A percentile compares a stretch with the other conserved stretches of the same genome.
phyloP scores from a whole-genome alignment of 2,329 filamentous ascomycete species.

The Hirsutella minnesotensis region DNA sequence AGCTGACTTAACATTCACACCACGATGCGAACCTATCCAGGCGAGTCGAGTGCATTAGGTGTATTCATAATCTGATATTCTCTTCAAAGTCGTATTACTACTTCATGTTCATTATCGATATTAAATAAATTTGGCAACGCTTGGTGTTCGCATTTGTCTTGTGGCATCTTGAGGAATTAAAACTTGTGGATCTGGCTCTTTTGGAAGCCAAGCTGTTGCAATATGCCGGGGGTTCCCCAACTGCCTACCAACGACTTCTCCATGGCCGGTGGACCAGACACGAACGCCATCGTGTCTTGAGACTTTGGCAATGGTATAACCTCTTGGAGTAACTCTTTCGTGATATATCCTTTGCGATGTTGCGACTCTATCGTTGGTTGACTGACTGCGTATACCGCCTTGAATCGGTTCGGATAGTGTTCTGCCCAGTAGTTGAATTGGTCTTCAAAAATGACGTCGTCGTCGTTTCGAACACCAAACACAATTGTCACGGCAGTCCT shows the following conservation, averaged over 20 bases:
- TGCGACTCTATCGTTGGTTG: neutral
- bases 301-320: neutral
- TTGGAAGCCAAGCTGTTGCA: neutral
- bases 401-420: slow-evolving; percentile 43
- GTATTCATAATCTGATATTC: no score
- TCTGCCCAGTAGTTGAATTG: slow-evolving; percentile 44
- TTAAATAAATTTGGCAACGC: no score
- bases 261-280: neutral
- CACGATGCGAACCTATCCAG: no score
- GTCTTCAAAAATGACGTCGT: slow-evolving; percentile 42
- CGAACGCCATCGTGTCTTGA: neutral
- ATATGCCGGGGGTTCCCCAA: neutral
- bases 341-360: neutral
- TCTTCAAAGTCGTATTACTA: no score
- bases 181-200: neutral
- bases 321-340: neutral
- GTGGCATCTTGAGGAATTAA: no score
- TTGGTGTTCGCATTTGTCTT: no score
- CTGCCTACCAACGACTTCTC: neutral
- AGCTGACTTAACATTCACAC: no score
- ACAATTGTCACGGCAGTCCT: slow-evolving; percentile 51
- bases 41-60: no score
- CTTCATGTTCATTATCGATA: no score
- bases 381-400: slow-evolving; percentile 37
- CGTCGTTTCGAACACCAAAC: slow-evolving; percentile 53